Conservation (phyloP, 2,329 filamentous ascomycete genomes). For the Trichoderma koningii region DNA sequence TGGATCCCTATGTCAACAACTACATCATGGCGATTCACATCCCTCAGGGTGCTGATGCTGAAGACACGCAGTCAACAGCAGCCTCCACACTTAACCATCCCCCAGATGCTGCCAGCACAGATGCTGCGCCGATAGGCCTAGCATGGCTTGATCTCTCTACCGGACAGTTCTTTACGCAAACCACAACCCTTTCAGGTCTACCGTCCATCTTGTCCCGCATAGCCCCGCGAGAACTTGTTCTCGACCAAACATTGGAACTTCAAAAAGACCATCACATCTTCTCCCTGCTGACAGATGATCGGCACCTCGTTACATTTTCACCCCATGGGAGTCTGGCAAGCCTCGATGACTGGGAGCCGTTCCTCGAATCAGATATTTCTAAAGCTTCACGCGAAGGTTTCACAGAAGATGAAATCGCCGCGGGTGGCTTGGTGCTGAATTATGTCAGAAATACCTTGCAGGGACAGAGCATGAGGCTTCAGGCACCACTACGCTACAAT, state of each 20-base stretch:
- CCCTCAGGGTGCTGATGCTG: slow-evolving; percentile 17
- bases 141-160: slow-evolving; percentile 96
- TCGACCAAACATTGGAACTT: slow-evolving; percentile 65
- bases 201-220: slow-evolving; percentile 83
- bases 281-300: slow-evolving; percentile 71
- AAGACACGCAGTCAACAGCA: not conserved
- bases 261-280: slow-evolving; percentile 64
- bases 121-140: slow-evolving; percentile 62
- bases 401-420: slow-evolving; percentile 67
- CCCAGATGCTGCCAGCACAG: not conserved
- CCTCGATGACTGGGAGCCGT: slow-evolving; percentile 68
- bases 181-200: slow-evolving; percentile 68
- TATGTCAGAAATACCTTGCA: slow-evolving; percentile 81
- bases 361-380: slow-evolving; percentile 74
- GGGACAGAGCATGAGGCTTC: slow-evolving; percentile 76
- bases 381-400: slow-evolving; percentile 58
- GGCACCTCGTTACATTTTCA: slow-evolving; percentile 75
- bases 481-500: slow-evolving; percentile 75
- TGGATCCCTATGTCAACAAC: slow-evolving; percentile 92
- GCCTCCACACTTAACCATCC: not conserved
- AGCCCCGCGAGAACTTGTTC: slow-evolving; percentile 78
- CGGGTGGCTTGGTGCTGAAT: slow-evolving; percentile 77
- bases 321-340: slow-evolving; percentile 48
- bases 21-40: slow-evolving; percentile 82
- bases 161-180: slow-evolving; percentile 88